phyloP scores from a whole-genome alignment of 192 early-diverging fungal species.

The Podila clonocystis region DNA sequence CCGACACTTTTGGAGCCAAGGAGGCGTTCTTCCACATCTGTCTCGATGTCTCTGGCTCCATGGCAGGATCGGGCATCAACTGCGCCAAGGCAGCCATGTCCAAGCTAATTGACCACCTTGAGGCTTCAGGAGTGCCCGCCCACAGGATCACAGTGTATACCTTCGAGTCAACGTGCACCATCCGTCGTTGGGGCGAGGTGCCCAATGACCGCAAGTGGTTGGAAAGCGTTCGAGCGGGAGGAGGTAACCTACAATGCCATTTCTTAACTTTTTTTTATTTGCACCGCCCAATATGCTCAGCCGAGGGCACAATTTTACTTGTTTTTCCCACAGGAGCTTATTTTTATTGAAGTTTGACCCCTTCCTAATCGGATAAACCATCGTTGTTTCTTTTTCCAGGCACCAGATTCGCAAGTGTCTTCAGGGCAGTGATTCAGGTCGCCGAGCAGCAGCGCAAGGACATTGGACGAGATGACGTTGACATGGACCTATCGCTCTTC shows the following conservation, averaged over 20 bases:
- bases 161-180: slow-evolving; percentile 23
- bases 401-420: slow-evolving; percentile 45
- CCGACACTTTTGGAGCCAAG: not conserved
- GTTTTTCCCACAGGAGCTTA: not conserved
- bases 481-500: slow-evolving; percentile 41
- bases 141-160: slow-evolving; percentile 41
- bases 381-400: slow-evolving; percentile 20
- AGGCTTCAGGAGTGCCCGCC: slow-evolving; percentile 5
- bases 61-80: slow-evolving; percentile 44
- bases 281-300: slow-evolving; percentile 7
- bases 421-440: slow-evolving; percentile 15
- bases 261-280: not conserved
- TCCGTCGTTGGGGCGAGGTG: slow-evolving; percentile 25
- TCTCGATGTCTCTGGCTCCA: slow-evolving; percentile 50
- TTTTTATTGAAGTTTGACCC: not conserved
- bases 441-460: slow-evolving; percentile 3
- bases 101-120: slow-evolving; percentile 28
- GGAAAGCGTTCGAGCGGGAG: slow-evolving; percentile 14
- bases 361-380: not conserved
- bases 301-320: not conserved
- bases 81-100: slow-evolving; percentile 52
- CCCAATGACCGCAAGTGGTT: slow-evolving; percentile 22
- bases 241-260: slow-evolving; percentile 35
- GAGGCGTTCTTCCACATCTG: slow-evolving; percentile 44
- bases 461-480: slow-evolving; percentile 1